These are phyloP conservation scores for Ailanthus altissimus DNA, from an alignment of 345 rosid genomes.

Conservation along the genomic window DNA sequence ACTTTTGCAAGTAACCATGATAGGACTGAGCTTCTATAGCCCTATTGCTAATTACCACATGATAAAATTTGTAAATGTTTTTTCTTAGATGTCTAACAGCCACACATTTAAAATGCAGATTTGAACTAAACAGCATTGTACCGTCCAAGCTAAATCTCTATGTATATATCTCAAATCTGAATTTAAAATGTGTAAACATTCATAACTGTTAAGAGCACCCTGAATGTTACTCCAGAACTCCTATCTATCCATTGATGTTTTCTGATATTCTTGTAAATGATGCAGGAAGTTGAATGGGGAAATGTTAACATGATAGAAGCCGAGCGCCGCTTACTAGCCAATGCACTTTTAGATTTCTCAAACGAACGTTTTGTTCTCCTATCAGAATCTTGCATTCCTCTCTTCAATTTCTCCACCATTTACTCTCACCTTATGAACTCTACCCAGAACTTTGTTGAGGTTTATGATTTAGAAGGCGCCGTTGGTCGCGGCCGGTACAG, in stretches of 20 bases:
- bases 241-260: background rate
- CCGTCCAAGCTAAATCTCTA: too few species aligned
- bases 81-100: too few species aligned
- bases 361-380: slow-evolving; percentile 77
- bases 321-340: slow-evolving; percentile 76
- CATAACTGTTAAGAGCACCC: too few species aligned
- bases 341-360: slow-evolving; percentile 67
- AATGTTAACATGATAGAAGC: slow-evolving; percentile 79
- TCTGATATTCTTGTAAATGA: background rate
- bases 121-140: too few species aligned
- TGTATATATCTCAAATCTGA: too few species aligned
- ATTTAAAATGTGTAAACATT: too few species aligned
- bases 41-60: background rate
- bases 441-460: slow-evolving; percentile 48
- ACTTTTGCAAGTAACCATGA: background rate
- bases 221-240: too few species aligned
- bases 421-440: slow-evolving; percentile 63
- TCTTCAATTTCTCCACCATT: slow-evolving; percentile 68
- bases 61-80: background rate
- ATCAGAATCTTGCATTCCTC: slow-evolving; percentile 85
- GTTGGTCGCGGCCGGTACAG: slow-evolving; percentile 76
- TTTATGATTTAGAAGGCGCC: slow-evolving; percentile 50
- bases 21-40: background rate
- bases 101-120: too few species aligned
- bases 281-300: slow-evolving; percentile 81